phyloP scores from a whole-genome alignment of 2,329 filamentous ascomycete species.

The Pochonia chlamydosporia region DNA sequence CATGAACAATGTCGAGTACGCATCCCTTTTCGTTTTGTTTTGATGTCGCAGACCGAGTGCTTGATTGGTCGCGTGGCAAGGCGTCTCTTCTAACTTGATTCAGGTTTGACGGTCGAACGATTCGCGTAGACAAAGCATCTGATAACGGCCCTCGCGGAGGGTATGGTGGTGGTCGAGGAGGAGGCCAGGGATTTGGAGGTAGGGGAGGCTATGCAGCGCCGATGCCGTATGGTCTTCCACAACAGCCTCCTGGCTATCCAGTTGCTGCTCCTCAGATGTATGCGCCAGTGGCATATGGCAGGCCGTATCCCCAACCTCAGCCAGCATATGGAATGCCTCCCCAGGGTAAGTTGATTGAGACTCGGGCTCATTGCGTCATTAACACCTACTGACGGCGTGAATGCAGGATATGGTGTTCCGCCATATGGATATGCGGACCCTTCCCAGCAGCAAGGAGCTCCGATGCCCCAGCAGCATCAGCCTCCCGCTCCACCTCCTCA shows the following conservation, averaged over 20 bases:
- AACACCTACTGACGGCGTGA: conserved; percentile 8
- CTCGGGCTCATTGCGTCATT: background rate
- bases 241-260: conserved; percentile 31
- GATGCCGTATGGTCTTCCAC: conserved; percentile 28
- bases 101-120: conserved; percentile 89
- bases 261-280: conserved; percentile 31
- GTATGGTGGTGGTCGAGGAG: conserved; percentile 30
- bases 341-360: conserved; percentile 29
- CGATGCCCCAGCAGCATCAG: conserved; percentile 10
- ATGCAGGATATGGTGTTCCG: conserved; percentile 30
- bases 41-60: conserved; percentile 14
- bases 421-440: conserved; percentile 37
- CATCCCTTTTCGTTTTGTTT: conserved; percentile 13
- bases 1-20: conserved; percentile 91
- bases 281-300: conserved; percentile 28
- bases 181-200: conserved; percentile 35
- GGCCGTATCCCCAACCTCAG: conserved; percentile 30
- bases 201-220: conserved; percentile 40
- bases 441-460: conserved; percentile 14
- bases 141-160: conserved; percentile 62
- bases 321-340: conserved; percentile 30
- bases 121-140: conserved; percentile 93
- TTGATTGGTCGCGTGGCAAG: background rate
- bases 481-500: conserved; percentile 13
- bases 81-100: conserved; percentile 7